Conservation (phyloP, 2,329 filamentous ascomycete genomes). For the Penicillium sp. region DNA sequence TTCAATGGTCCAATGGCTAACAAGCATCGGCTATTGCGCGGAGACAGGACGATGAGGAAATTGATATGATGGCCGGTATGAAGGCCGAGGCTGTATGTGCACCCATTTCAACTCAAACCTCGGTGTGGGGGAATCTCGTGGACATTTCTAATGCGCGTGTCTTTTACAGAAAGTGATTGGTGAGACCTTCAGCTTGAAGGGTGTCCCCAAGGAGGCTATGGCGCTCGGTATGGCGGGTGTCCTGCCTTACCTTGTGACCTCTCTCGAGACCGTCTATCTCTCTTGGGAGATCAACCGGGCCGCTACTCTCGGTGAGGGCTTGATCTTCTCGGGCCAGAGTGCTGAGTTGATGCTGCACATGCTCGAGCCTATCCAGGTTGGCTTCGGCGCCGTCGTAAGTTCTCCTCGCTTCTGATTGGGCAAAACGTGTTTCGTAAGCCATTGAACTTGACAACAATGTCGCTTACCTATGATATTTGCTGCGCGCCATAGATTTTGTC, state of each 20-base stretch:
- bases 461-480: constrained; percentile 8
- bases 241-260: constrained; percentile 79
- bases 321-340: constrained; percentile 63
- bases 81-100: constrained; percentile 53
- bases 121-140: too few relatives aligned
- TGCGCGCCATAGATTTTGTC: constrained; percentile 63
- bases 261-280: constrained; percentile 72
- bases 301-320: constrained; percentile 53
- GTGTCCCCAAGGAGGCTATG: constrained; percentile 62
- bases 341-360: constrained; percentile 66
- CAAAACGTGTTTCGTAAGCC: background rate
- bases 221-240: constrained; percentile 70
- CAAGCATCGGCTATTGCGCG: constrained; percentile 37
- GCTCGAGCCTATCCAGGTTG: constrained; percentile 81
- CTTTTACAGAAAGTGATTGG: constrained; percentile 54
- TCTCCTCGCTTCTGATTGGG: background rate
- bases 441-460: background rate
- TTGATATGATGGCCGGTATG: constrained; percentile 49
- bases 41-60: constrained; percentile 23
- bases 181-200: constrained; percentile 60
- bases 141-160: constrained; percentile 1
- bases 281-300: constrained; percentile 74
- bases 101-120: background rate
- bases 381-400: constrained; percentile 77
- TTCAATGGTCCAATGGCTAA: constrained; percentile 42